Percentiles rank a stretch among this genome's conserved stretches.
Conservation (phyloP, 352 stramenopile species). For the Phytophthora litchii region DNA sequence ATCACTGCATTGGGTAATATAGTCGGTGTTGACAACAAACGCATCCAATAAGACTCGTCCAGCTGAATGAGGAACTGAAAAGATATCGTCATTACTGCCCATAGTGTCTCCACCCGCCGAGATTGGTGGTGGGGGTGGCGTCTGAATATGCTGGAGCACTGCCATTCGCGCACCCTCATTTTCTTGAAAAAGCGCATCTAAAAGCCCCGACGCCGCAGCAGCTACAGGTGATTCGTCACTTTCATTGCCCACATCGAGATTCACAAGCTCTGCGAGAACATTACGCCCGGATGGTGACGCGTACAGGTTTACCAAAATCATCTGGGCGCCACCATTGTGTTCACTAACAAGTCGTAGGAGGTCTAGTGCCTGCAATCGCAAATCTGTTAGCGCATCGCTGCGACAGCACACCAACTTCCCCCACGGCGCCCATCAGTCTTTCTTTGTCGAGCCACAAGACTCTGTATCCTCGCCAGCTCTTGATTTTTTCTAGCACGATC, state of each 20-base stretch:
- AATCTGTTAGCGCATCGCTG: conserved; percentile 49
- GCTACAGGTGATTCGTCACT: conserved; percentile 67
- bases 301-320: conserved; percentile 71
- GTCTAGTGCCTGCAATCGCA: conserved; percentile 69
- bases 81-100: conserved; percentile 20
- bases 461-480: conserved; percentile 63
- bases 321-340: conserved; percentile 68
- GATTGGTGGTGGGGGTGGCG: conserved; percentile 41
- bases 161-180: conserved; percentile 73
- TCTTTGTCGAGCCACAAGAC: conserved; percentile 61
- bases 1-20: conserved; percentile 31
- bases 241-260: conserved; percentile 53
- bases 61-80: conserved; percentile 30
- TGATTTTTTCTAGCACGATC: conserved; percentile 53
- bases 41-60: conserved; percentile 61
- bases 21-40: conserved; percentile 55
- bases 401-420: conserved; percentile 66
- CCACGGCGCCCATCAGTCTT: conserved; percentile 63
- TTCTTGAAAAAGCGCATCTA: conserved; percentile 65
- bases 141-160: conserved; percentile 72
- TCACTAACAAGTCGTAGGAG: conserved; percentile 59
- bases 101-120: conserved; percentile 7
- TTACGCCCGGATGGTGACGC: conserved; percentile 48
- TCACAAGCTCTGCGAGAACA: conserved; percentile 61
- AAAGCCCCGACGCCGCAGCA: conserved; percentile 57